Evolutionary conservation across 2,329 filamentous ascomycete genomes (phyloP).

Genomic region (Pseudonectria buxi): DNA sequence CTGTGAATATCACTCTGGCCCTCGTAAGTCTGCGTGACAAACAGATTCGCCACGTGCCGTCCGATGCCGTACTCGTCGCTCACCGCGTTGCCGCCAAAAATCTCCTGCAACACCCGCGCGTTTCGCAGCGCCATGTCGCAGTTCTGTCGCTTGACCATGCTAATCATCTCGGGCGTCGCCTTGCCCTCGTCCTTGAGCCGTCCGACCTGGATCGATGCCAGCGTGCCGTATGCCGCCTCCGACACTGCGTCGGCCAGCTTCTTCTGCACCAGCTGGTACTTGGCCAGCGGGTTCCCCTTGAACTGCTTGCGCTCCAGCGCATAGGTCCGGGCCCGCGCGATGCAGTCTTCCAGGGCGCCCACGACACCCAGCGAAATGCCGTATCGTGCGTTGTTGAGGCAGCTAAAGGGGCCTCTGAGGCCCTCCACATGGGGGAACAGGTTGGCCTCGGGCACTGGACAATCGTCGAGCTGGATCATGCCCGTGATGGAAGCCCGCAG

Average conservation of each 20-base stretch:
- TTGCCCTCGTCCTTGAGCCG: slow-evolving; percentile 88
- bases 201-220: slow-evolving; percentile 85
- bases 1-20: slow-evolving; percentile 97
- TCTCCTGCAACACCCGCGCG: slow-evolving; percentile 77
- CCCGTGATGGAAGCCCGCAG: slow-evolving; percentile 89
- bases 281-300: slow-evolving; percentile 88
- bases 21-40: slow-evolving; percentile 97
- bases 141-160: slow-evolving; percentile 94
- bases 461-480: slow-evolving; percentile 93
- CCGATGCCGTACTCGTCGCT: slow-evolving; percentile 96
- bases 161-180: slow-evolving; percentile 89
- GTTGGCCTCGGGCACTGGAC: slow-evolving; percentile 80
- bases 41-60: slow-evolving; percentile 90
- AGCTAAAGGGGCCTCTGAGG: slow-evolving; percentile 81
- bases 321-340: slow-evolving; percentile 74
- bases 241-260: slow-evolving; percentile 90
- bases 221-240: slow-evolving; percentile 83
- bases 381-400: slow-evolving; percentile 86
- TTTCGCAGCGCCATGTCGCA: slow-evolving; percentile 83
- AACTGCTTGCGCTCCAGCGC: slow-evolving; percentile 93
- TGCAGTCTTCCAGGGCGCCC: slow-evolving; percentile 88
- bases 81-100: slow-evolving; percentile 97
- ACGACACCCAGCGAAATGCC: slow-evolving; percentile 93
- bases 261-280: slow-evolving; percentile 96
- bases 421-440: slow-evolving; percentile 93